Evolutionary conservation across 1,284 basidiomycete genomes (phyloP), one percentile per base, ranked within the genome.

Genomic region (Leccinum brunneo-olivaceum): DNA sequence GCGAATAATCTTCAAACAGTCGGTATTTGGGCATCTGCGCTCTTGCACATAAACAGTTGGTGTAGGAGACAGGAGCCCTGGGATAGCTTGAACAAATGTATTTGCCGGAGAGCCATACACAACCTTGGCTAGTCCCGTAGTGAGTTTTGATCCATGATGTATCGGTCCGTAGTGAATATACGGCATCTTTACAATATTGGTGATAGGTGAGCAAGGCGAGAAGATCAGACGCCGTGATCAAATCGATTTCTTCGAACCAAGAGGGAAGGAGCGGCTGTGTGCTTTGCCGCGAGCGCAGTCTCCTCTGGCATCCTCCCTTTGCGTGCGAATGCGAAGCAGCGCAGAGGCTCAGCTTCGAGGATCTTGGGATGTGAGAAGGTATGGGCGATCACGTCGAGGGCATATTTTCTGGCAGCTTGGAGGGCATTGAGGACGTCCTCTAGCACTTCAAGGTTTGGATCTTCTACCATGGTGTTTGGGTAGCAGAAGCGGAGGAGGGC

Each of bases 401-500:
- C 41, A 16, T 57, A 58, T 14, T 57, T 57, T 24, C 9, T 35
- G 2, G 53, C 43, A 2, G 51, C 57, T 1, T 44, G 15, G 1
- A 50, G 48, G 3, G 58, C 38, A 2, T 44, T 9, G 0, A 52
- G 2, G 2, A 41, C 34, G 0, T 56, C 51, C 16, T 39, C 23
- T 4, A 49, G 12, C 9, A 27, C 39, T 0, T 52, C 49, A 2
- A 60, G 28, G 4, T 24, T 21, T 1, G 58, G 56, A 14, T 56
- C 58, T 0, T 59, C 52, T 0, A 45, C 43, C 0, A 61, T 9
- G 2, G 54, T 59, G 0, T 62, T 90, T 25, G 24, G 24, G 11
- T 25, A 25, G 24, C 24, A 25, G 24, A 9, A 25, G 24, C 50
- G 41, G 18, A 56, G 50, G 36, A 60, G 45, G 4, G 33, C 9